phyloP scores from a whole-genome alignment of 495 filamentous ascomycete species.

The Trichoderma gamsii region DNA sequence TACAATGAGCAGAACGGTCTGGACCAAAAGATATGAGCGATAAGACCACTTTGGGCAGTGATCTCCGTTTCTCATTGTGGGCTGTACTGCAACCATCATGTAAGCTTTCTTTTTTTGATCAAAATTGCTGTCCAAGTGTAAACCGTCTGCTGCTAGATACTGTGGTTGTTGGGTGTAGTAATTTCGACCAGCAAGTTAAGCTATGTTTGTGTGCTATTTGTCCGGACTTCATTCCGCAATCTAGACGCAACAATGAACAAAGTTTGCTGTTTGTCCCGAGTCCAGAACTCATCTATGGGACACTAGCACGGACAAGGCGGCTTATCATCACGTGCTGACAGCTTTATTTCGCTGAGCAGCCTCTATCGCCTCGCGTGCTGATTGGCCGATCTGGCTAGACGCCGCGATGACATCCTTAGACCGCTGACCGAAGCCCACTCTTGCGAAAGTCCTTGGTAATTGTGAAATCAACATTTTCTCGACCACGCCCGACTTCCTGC shows the following conservation, averaged over 20 bases:
- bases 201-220: no score
- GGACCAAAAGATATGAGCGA: no score
- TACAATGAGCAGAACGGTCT: no score
- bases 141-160: no score
- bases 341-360: not conserved
- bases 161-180: no score
- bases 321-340: not conserved
- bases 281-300: not conserved
- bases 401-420: not conserved
- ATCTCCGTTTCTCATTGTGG: not conserved
- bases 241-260: no score
- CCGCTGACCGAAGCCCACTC: constrained; percentile 10
- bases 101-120: not conserved
- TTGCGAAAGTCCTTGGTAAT: not conserved
- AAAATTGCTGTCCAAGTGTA: not conserved
- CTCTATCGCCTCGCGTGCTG: not conserved
- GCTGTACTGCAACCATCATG: constrained; percentile 3
- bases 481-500: not conserved
- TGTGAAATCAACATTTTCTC: not conserved
- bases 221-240: not conserved
- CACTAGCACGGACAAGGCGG: not conserved
- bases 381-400: not conserved
- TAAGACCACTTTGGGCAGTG: not conserved
- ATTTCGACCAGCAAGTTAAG: no score
- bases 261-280: not conserved